Conservation (phyloP, 2,329 filamentous ascomycete genomes). For the Fusarium sp. region DNA sequence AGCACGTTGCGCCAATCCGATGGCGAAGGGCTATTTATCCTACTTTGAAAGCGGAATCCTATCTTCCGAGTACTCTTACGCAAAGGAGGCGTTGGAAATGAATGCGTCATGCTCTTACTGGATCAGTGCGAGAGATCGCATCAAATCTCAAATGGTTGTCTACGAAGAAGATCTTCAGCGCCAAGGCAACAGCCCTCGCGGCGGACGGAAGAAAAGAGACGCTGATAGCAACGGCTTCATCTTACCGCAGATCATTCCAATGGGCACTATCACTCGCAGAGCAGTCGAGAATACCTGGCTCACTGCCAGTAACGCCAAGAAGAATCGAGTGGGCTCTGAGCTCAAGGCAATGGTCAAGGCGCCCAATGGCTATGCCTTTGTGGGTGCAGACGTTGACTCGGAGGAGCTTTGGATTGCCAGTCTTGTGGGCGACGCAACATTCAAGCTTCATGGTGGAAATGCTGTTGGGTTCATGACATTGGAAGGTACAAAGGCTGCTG, state of each 20-base stretch:
- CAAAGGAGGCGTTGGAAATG: constrained; percentile 97
- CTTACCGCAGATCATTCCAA: constrained; percentile 93
- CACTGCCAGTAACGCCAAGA: constrained; percentile 96
- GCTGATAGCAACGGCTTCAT: constrained; percentile 76
- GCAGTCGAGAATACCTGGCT: constrained; percentile 99
- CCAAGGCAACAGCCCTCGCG: constrained; percentile 4
- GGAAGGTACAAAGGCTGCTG: constrained; percentile 93
- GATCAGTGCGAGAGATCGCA: constrained; percentile 95
- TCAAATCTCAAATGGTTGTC: constrained; percentile 95
- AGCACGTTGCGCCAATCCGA: constrained; percentile 85
- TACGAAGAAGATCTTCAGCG: constrained; percentile 74
- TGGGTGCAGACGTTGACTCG: constrained; percentile 97
- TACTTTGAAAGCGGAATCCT: constrained; percentile 93
- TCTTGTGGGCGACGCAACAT: constrained; percentile 92
- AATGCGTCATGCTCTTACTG: constrained; percentile 99
- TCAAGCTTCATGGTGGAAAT: constrained; percentile 94
- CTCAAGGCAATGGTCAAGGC: constrained; percentile 97
- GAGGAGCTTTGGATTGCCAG: constrained; percentile 99
- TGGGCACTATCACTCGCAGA: constrained; percentile 95
- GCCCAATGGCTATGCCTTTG: constrained; percentile 90
- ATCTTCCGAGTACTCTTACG: constrained; percentile 88
- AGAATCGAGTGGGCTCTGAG: constrained; percentile 95
- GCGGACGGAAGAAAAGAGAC: constrained; percentile 20
- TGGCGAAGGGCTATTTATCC: constrained; percentile 89
- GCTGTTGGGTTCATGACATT: constrained; percentile 99